Conservation (phyloP, 164 flowering plant genomes). For the Malania oleifera region DNA sequence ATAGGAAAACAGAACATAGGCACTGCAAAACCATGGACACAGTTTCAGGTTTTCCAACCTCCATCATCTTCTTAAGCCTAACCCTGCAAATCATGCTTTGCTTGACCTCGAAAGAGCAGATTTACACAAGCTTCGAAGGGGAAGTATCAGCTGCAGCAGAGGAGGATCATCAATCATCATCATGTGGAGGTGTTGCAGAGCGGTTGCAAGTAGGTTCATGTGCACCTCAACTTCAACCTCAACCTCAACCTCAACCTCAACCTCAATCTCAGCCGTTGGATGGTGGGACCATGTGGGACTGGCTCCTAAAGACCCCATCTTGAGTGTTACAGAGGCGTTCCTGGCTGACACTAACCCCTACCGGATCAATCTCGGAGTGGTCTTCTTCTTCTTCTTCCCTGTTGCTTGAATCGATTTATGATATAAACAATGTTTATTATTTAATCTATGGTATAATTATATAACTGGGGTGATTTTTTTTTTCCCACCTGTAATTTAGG, state of each 20-base stretch:
- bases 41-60: too few relatives aligned
- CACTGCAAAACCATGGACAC: too few relatives aligned
- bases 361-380: conserved; percentile 45
- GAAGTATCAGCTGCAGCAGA: too few relatives aligned
- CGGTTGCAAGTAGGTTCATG: conserved; percentile 9
- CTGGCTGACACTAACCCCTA: conserved; percentile 27
- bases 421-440: background rate
- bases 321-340: conserved; percentile 35
- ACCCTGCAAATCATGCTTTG: too few relatives aligned
- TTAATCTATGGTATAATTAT: background rate
- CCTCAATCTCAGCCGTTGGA: conserved; percentile 12
- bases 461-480: background rate
- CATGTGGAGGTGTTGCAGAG: too few relatives aligned
- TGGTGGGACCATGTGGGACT: conserved; percentile 32
- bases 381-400: conserved; percentile 1
- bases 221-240: conserved; percentile 19
- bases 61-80: too few relatives aligned
- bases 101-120: too few relatives aligned
- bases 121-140: too few relatives aligned
- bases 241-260: conserved; percentile 16
- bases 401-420: too few relatives aligned
- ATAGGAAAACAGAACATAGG: too few relatives aligned
- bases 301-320: conserved; percentile 34
- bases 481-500: conserved; percentile 8
- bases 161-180: too few relatives aligned